Conservation (phyloP, 1,284 basidiomycete genomes). For the Paramarasmius palmivorus region DNA sequence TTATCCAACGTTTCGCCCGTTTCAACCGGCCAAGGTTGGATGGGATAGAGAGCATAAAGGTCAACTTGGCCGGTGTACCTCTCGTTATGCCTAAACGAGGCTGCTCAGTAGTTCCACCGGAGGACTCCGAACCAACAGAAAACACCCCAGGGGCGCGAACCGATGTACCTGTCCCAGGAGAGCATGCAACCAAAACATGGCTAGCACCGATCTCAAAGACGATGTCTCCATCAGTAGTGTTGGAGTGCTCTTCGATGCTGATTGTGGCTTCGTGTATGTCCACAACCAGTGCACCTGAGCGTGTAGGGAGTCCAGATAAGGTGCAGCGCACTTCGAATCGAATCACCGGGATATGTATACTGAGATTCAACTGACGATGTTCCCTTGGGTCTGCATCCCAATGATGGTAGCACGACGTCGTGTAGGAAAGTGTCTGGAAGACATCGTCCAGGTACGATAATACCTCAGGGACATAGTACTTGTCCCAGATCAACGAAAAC, state of each 20-base stretch:
- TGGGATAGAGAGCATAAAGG: not conserved
- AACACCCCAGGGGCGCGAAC: not conserved
- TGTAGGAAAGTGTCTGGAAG: not conserved
- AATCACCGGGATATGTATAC: not conserved
- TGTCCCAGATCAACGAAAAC: not conserved
- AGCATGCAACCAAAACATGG: not conserved
- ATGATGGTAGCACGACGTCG: not conserved
- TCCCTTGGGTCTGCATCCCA: not conserved
- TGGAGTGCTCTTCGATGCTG: not conserved
- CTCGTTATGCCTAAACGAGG: not conserved
- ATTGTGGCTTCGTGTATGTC: not conserved
- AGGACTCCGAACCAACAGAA: not conserved
- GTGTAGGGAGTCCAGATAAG: not conserved
- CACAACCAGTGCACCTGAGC: not conserved
- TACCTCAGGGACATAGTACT: not conserved
- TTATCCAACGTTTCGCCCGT: not conserved
- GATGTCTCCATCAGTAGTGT: not conserved
- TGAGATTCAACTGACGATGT: not conserved
- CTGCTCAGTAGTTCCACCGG: no score
- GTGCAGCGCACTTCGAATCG: constrained; percentile 1
- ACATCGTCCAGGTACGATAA: not conserved
- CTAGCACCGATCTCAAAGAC: not conserved
- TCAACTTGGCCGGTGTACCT: not conserved
- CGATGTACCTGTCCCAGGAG: not conserved
- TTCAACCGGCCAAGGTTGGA: not conserved